Base-by-base conservation (phyloP, 768 basidiomycete species). In the Termitomyces sp. region DNA sequence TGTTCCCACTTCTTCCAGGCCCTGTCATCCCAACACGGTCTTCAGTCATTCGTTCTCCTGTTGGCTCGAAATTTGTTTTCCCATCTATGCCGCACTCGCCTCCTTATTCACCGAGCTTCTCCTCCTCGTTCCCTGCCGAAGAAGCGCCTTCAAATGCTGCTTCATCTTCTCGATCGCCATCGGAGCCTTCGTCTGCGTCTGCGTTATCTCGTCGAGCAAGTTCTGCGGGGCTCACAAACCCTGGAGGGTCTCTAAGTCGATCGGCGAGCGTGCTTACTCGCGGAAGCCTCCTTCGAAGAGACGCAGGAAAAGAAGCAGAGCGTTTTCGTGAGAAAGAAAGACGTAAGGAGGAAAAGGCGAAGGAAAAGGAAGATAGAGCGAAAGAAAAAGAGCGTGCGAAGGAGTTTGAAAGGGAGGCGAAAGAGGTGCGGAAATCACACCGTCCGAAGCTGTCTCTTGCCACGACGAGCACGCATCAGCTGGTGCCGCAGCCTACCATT, bases 371-470 rank as follows among this genome's bases (percentile, higher is more conserved):
- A 43, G 69, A 69, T n/a, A 65, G 60, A 36, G 69, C 64, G 52
- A 66, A 63, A 56, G 69, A 68, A 38, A 60, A 58, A 56, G 68
- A 52, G 48, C 46, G 49, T 17, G 49, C 36, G 4, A 60, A 57
- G 50, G 55, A 60, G 31, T 40, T 56, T 38, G 61, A 62, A 34
- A 42, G 42, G 40, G 63, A 54, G 6, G 66, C 58, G 38, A 66
- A 57, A 47, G 65, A 66, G 51, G 17, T 32, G 43, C 65, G 54
- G 47, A 72, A 59, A 51, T 29, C 45, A 2, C 69, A 67, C 45
- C 69, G 72, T 1, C 76, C 76, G 0, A 72, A 74, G 60, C 60
- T 76, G 9, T 73, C 73, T 12, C 54, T 76, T 5, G 65, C 71
- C 12, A 70, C 70, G 8, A 57, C 66, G 6, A 66, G 65, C 37